Evolutionary conservation across 495 filamentous ascomycete species (phyloP), one percentile per base, ranked within the genome.

Genomic region (Daldinia concentrica): DNA sequence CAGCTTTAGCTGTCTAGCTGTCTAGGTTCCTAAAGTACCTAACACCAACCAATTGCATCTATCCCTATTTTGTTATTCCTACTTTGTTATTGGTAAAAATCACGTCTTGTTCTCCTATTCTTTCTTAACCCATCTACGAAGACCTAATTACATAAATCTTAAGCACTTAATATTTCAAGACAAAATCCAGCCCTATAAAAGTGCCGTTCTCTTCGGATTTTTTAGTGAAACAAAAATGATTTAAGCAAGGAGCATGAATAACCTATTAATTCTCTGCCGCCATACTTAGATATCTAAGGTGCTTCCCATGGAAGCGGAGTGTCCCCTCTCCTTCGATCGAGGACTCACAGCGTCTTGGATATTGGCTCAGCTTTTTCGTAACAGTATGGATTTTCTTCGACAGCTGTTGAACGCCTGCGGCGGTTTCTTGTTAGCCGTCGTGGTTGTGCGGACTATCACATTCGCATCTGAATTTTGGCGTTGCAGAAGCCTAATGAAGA

Each of bases 401-500:
- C 43, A 48, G 6, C 22, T 73, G 12, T 24, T 75, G 29, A 69
- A 73, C 37, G 66, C 66, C 26, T 54, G 48, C 30, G 58, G 73
- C 22, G 74, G 72, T 11, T 54, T 75, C 15, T 58, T 59, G 14
- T 17, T 77, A 27, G 58, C 51, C 5, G 7, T 71, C 15, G 30
- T 54, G 24, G 26, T 58, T 24, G 59, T 66, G 12, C 62, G 66
- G 29, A n/a, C 34, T n/a, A 26, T 72, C 24, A 34, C 68, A 12
- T 75, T 77, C 12, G 27, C 64, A 12, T 68, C 66, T 36, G 37
- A 71, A 30, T n/a, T 71, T 61, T 71, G 63, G 69, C 62, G 56
- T 43, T 54, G 34, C 32, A 64, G 74, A 68, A 59, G 29, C 34
- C 19, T 68, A 8, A 70, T 77, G 32, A 59, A 64, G 19, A 69